Percentiles rank a stretch among this genome's conserved stretches.
Conservation (phyloP, 2,329 filamentous ascomycete species). For the Coleophoma eucalyptorum region DNA sequence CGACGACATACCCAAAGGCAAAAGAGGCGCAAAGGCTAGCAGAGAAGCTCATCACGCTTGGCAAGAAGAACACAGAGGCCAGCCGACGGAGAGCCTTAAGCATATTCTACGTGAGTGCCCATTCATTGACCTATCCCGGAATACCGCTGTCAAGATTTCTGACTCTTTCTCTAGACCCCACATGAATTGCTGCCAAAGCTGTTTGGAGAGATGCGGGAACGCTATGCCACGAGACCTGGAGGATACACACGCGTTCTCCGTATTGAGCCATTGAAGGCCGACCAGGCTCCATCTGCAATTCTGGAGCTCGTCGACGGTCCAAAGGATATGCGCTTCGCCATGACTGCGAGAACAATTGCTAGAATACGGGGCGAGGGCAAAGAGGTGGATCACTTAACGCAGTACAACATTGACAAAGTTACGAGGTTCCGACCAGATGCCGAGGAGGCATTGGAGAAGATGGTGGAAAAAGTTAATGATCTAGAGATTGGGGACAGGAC, state of each 20-base stretch:
- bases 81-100: constrained; percentile 69
- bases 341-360: constrained; percentile 84
- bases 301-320: constrained; percentile 94
- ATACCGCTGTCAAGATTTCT: neutral
- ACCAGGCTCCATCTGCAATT: constrained; percentile 86
- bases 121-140: neutral
- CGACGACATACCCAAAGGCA: constrained; percentile 93
- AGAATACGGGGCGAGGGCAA: constrained; percentile 53
- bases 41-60: constrained; percentile 90
- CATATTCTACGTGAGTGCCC: constrained; percentile 74
- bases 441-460: constrained; percentile 61
- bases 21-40: constrained; percentile 94
- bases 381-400: constrained; percentile 66
- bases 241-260: constrained; percentile 94
- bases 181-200: constrained; percentile 75
- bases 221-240: constrained; percentile 76
- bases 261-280: constrained; percentile 81
- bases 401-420: constrained; percentile 78
- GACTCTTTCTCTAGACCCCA: constrained; percentile 49
- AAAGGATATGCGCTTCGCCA: constrained; percentile 88
- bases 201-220: constrained; percentile 75
- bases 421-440: constrained; percentile 70
- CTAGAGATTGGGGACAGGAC: constrained; percentile 28
- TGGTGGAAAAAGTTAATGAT: constrained; percentile 44
- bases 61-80: constrained; percentile 88